Percentiles rank a stretch among this genome's conserved stretches.
phyloP scores from a whole-genome alignment of 73 alveolate genomes.

The Blepharisma stoltei region DNA sequence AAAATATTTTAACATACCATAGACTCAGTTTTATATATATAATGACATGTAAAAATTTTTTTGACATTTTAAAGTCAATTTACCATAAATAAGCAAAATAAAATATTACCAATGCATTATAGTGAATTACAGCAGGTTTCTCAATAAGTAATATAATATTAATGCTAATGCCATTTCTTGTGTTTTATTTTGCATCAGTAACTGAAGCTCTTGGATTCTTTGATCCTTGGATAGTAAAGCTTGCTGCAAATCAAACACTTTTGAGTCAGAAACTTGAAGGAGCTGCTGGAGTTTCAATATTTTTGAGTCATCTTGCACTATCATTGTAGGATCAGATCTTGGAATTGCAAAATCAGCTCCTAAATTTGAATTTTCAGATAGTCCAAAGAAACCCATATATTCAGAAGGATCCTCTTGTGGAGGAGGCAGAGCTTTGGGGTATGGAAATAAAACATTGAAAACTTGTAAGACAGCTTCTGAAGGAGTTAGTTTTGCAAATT shows the following conservation, averaged over 20 bases:
- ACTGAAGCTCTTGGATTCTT: constrained; percentile 3
- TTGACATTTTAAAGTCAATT: no score
- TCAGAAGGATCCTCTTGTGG: constrained; percentile 38
- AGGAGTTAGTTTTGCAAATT: constrained; percentile 32
- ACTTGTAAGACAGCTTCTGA: constrained; percentile 54
- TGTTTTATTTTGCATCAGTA: not conserved
- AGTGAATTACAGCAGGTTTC: no score
- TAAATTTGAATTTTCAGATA: not conserved
- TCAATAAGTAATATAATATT: no score
- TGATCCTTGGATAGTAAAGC: not conserved
- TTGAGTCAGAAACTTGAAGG: not conserved
- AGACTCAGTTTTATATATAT: no score
- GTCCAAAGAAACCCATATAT: not conserved
- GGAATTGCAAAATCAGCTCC: not conserved
- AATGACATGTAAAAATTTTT: no score
- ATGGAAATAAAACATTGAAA: constrained; percentile 57
- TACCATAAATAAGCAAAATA: no score
- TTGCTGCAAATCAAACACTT: not conserved
- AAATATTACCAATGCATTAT: no score
- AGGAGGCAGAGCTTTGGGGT: constrained; percentile 61
- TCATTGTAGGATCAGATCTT: no score
- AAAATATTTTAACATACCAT: no score
- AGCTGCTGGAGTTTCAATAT: not conserved
- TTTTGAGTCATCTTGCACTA: not conserved
- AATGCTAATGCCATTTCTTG: not conserved